A percentile compares a stretch with the other conserved stretches of the same genome.
phyloP scores from a whole-genome alignment of 23 red algal genomes.

The Gracilaria domingensis region DNA sequence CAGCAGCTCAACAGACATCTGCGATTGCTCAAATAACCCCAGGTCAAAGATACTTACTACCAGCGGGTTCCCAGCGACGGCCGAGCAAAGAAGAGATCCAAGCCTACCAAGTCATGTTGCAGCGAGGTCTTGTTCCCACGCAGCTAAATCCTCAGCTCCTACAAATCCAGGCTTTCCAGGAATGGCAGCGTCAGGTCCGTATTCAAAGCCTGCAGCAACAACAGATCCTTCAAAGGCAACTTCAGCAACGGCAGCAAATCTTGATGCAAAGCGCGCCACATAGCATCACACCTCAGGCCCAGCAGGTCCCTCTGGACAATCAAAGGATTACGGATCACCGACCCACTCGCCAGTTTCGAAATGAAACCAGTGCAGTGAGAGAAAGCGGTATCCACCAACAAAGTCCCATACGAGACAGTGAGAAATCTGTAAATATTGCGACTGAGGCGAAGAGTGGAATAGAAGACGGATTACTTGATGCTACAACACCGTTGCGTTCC shows the following conservation, averaged over 20 bases:
- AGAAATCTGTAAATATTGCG: neutral
- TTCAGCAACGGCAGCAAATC: neutral
- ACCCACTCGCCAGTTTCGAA: neutral
- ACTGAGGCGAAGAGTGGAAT: neutral
- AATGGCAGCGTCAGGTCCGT: neutral
- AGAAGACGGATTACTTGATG: neutral
- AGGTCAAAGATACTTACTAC: neutral
- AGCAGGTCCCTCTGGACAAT: neutral
- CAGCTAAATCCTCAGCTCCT: neutral
- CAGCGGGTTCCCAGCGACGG: neutral
- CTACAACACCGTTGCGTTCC: neutral
- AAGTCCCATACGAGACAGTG: no score
- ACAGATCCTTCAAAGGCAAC: neutral
- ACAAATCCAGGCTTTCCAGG: neutral
- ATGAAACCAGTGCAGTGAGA: neutral
- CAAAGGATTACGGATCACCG: neutral
- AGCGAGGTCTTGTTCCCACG: neutral
- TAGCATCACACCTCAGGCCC: neutral
- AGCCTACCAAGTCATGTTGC: neutral
- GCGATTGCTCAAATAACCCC: neutral
- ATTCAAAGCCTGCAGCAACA: conserved; percentile 4
- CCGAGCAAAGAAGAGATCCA: conserved; percentile 2
- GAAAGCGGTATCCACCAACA: neutral
- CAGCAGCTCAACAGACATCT: neutral
- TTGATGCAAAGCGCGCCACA: neutral